Conservation (phyloP, 2,329 filamentous ascomycete genomes). For the Fusarium begoniae region DNA sequence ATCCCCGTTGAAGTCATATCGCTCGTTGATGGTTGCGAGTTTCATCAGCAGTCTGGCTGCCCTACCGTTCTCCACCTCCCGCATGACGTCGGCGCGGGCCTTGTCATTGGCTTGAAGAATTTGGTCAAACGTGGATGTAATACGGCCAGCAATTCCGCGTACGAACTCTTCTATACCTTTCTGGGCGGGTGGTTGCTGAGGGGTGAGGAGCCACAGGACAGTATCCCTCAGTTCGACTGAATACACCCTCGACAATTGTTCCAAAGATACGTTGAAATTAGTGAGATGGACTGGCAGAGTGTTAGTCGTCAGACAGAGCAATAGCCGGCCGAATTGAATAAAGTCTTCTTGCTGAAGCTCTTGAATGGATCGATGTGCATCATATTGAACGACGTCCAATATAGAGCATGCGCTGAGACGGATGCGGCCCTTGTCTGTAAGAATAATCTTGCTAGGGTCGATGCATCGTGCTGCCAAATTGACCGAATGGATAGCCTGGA, state of each 20-base stretch:
- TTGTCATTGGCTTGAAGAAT: slow-evolving; percentile 83
- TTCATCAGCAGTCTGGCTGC: slow-evolving; percentile 83
- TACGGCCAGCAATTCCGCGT: slow-evolving; percentile 78
- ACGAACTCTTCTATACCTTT: slow-evolving; percentile 86
- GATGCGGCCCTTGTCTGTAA: slow-evolving; percentile 91
- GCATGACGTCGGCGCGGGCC: slow-evolving; percentile 74
- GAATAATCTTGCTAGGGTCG: slow-evolving; percentile 85
- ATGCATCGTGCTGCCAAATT: slow-evolving; percentile 88
- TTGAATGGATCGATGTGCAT: slow-evolving; percentile 70
- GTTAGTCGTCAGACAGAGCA: slow-evolving; percentile 83
- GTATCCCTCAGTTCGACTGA: slow-evolving; percentile 81
- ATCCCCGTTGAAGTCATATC: slow-evolving; percentile 83
- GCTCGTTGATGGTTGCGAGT: slow-evolving; percentile 87
- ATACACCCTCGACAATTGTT: slow-evolving; percentile 80
- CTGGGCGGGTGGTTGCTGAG: slow-evolving; percentile 61
- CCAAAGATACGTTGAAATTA: slow-evolving; percentile 76
- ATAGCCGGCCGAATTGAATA: slow-evolving; percentile 81
- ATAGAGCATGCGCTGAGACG: slow-evolving; percentile 89
- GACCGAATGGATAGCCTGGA: slow-evolving; percentile 84
- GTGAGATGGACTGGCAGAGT: slow-evolving; percentile 62
- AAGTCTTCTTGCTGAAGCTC: slow-evolving; percentile 92
- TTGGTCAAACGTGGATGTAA: slow-evolving; percentile 79
- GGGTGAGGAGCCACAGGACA: slow-evolving; percentile 81
- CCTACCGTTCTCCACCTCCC: slow-evolving; percentile 90
- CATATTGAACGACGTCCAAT: slow-evolving; percentile 87